Percentiles rank a stretch among this genome's conserved stretches.
Evolutionary conservation across 768 basidiomycete species (phyloP).

Genomic region (Grammothele lineata): DNA sequence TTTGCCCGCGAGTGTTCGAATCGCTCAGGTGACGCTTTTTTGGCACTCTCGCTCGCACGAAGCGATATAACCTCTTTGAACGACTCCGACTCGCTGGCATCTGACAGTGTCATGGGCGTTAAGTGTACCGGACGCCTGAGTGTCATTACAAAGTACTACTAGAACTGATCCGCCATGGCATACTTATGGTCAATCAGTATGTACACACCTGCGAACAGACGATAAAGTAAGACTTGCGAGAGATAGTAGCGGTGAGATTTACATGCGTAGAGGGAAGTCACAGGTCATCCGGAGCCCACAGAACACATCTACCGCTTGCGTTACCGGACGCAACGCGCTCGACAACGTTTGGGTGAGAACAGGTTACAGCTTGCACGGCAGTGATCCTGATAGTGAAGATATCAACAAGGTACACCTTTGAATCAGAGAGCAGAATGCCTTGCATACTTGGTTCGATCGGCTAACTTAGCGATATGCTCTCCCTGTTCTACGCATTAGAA

Average conservation of each 20-base stretch:
- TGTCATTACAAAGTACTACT: too few relatives aligned
- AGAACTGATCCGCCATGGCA: too few relatives aligned
- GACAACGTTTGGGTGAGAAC: conserved; percentile 71
- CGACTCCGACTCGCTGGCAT: too few relatives aligned
- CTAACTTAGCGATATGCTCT: conserved; percentile 59
- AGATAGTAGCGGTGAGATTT: too few relatives aligned
- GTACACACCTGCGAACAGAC: too few relatives aligned
- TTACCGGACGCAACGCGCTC: conserved; percentile 78
- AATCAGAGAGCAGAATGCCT: too few relatives aligned
- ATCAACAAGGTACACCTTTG: neutral
- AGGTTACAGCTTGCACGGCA: conserved; percentile 88
- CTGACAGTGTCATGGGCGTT: too few relatives aligned
- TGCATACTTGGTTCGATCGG: conserved; percentile 52
- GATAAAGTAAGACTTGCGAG: too few relatives aligned
- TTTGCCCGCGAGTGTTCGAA: conserved; percentile 62
- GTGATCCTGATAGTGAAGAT: conserved; percentile 47
- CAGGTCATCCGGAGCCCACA: conserved; percentile 56
- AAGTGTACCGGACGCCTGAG: too few relatives aligned
- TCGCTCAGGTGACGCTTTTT: conserved; percentile 57
- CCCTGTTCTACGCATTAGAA: conserved; percentile 40
- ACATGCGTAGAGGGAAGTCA: too few relatives aligned
- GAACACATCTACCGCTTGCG: conserved; percentile 70
- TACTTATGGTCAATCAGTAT: too few relatives aligned
- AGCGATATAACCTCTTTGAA: too few relatives aligned
- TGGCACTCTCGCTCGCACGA: neutral